phyloP scores from a whole-genome alignment of 1,284 basidiomycete species.

The Rhodotorula sp. region DNA sequence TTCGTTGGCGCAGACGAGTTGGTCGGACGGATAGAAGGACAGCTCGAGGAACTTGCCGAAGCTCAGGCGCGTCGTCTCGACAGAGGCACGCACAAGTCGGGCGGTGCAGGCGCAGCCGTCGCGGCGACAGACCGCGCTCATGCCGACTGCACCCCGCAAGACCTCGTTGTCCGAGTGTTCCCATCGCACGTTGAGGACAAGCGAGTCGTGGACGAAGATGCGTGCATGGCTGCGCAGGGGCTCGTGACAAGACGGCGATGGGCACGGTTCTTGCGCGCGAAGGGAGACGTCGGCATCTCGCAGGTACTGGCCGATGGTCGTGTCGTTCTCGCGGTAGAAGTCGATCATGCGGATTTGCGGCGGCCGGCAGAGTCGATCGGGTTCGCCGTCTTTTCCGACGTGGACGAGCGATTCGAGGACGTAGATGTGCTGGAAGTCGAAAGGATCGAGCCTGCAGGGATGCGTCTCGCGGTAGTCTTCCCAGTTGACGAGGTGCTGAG shows the following conservation, averaged over 20 bases:
- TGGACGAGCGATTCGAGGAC: constrained; percentile 72
- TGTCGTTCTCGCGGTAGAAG: constrained; percentile 91
- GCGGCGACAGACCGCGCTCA: constrained; percentile 38
- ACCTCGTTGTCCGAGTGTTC: constrained; percentile 8
- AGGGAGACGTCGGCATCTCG: constrained; percentile 63
- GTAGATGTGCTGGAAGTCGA: constrained; percentile 86
- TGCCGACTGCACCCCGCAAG: constrained; percentile 14
- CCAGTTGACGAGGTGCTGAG: constrained; percentile 82
- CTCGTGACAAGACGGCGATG: constrained; percentile 77
- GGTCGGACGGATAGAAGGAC: constrained; percentile 83
- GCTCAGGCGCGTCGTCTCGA: constrained; percentile 75
- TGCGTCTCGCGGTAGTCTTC: constrained; percentile 85
- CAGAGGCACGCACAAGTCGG: constrained; percentile 83
- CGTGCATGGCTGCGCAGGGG: constrained; percentile 79
- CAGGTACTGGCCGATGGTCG: constrained; percentile 87
- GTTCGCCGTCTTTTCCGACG: constrained; percentile 2
- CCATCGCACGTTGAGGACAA: constrained; percentile 16
- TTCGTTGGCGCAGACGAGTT: constrained; percentile 74
- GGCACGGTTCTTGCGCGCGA: constrained; percentile 67
- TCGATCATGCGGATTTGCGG: constrained; percentile 63
- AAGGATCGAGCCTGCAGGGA: constrained; percentile 77
- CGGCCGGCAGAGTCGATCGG: constrained; percentile 50
- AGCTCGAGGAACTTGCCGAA: constrained; percentile 90
- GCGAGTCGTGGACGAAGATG: constrained; percentile 81
- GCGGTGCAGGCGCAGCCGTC: constrained; percentile 17